Conservation (phyloP, 2,329 filamentous ascomycete genomes). For the Colletotrichum musae region DNA sequence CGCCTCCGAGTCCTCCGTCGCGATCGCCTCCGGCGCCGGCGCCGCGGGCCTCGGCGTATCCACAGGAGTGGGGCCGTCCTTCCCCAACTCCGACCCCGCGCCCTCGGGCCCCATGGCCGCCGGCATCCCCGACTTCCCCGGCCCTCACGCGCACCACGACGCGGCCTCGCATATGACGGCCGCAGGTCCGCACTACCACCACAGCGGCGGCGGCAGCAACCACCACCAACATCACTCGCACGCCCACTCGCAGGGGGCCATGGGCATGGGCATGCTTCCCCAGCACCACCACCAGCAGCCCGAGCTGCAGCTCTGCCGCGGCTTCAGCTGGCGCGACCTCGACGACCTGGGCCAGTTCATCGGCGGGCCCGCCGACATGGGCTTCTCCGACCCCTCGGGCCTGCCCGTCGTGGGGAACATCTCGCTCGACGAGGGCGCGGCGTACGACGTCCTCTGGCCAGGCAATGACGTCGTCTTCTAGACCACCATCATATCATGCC, state of each 20-base stretch:
- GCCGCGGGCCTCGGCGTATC: neutral
- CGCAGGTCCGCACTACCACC: neutral
- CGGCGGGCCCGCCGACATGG: conserved; percentile 24
- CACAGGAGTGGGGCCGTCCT: too few relatives aligned
- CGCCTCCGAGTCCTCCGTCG: neutral
- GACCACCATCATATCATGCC: too few relatives aligned
- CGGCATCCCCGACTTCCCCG: neutral
- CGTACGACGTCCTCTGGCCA: conserved; percentile 36
- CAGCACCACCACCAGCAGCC: conserved; percentile 24
- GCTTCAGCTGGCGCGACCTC: conserved; percentile 74
- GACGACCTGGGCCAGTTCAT: conserved; percentile 71
- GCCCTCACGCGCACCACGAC: neutral
- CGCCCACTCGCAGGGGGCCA: conserved; percentile 17
- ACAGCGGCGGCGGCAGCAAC: too few relatives aligned
- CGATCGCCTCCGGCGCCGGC: neutral
- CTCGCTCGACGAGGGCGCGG: conserved; percentile 23
- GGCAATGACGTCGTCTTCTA: conserved; percentile 31
- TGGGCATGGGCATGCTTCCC: neutral
- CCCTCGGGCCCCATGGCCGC: conserved; percentile 2
- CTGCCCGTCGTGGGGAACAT: conserved; percentile 21
- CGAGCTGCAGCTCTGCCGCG: conserved; percentile 57
- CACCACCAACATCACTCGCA: neutral
- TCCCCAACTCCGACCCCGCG: neutral
- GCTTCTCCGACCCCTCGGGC: conserved; percentile 18
- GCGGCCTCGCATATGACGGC: neutral